phyloP scores from a whole-genome alignment of 179 eudicot species.

The Nepenthes alata region DNA sequence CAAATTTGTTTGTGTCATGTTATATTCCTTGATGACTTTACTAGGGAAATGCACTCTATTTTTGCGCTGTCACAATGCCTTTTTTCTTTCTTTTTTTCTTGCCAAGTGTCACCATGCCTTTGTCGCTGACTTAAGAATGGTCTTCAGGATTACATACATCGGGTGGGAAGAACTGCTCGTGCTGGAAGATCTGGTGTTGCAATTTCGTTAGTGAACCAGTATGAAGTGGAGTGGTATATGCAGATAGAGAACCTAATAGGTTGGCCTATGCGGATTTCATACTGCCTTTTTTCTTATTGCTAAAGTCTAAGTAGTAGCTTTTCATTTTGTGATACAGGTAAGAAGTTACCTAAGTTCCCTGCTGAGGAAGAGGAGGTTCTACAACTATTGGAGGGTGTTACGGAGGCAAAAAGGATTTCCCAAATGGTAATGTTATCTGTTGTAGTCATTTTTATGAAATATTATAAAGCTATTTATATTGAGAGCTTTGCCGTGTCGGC shows the following conservation, averaged over 20 bases:
- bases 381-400: conserved; percentile 51
- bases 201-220: conserved; percentile 70
- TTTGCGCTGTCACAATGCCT: background rate
- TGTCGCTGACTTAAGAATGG: background rate
- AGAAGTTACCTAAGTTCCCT: conserved; percentile 51
- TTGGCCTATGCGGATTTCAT: conserved; percentile 10
- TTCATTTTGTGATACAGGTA: conserved; percentile 27
- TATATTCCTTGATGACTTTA: too few species aligned
- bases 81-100: background rate
- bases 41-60: background rate
- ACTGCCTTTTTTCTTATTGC: too few species aligned
- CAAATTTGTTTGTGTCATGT: too few species aligned
- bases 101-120: background rate
- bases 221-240: conserved; percentile 59
- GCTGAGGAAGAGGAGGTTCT: conserved; percentile 67
- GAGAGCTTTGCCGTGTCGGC: background rate
- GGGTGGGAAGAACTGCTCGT: conserved; percentile 98
- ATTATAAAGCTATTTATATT: background rate
- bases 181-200: conserved; percentile 93
- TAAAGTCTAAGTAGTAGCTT: background rate
- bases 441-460: background rate
- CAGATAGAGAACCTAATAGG: conserved; percentile 84
- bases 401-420: conserved; percentile 68
- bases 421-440: conserved; percentile 33
- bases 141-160: conserved; percentile 74